Evolutionary conservation across 1,139 yeast species (phyloP), one percentile per base, ranked within the genome.

Genomic region (Pichia sp.): DNA sequence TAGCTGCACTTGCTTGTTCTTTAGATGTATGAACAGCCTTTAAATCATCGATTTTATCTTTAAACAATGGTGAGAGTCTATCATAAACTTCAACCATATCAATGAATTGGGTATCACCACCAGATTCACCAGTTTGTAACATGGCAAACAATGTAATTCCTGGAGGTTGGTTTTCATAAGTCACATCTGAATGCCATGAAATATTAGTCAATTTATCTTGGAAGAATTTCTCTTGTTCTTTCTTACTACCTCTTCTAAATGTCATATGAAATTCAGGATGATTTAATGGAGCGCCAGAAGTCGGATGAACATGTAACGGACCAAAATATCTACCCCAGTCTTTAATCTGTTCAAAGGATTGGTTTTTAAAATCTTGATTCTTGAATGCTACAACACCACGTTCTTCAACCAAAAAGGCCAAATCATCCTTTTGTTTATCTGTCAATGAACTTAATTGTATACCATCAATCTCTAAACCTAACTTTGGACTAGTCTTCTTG

Each of bases 61-160:
- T 75, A 62, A 85, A 72, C 6, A 70, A 72, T 14, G 85, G 85
- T 2, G 89, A 83, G 47, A 85, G 71, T 56, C 85, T 69, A 53
- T 83, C 79, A 63, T 82, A 85, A 20, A 87, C 80, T 51, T 81
- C 88, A 44, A 77, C 72, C 31, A 81, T 73, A 53, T 80, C 84
- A 6, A 80, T 72, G 68, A 84, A 85, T 46, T 80, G 67, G 17
- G 93, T 85, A 64, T 85, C 91, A 47, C 90, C 90, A 46, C 91
- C 91, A 46, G 46, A 48, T 27, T 43, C 49, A 18, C 53, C 53
- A 17, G 58, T 53, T 47, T 61, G 60, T 24, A 61, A 66, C 49
- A 81, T 75, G 44, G 81, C 72, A 57, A 85, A 78, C 42, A 81
- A 72, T 1, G 91, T 84, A 52, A 77, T 69, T 2, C 83, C 77